phyloP scores from a whole-genome alignment of 2,329 filamentous ascomycete species.

The Cercospora zeina region DNA sequence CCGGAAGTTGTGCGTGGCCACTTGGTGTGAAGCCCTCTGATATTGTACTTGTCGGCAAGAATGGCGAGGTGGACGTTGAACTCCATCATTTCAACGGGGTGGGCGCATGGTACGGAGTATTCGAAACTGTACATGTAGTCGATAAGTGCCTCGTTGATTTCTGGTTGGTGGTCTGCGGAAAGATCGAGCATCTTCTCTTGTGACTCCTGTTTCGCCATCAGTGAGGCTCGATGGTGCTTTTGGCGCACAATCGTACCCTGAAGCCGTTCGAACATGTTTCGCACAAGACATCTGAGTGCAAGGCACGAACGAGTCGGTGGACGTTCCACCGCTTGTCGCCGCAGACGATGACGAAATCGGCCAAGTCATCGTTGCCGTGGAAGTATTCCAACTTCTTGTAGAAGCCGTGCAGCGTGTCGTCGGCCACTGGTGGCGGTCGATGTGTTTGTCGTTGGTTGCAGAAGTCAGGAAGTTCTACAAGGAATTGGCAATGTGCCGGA shows the following conservation, averaged over 20 bases:
- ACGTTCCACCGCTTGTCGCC: neutral
- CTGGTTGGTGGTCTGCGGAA: neutral
- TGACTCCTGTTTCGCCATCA: neutral
- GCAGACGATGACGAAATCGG: slow-evolving; percentile 3
- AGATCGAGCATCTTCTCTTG: neutral
- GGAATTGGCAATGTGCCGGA: neutral
- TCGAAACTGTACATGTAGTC: slow-evolving; percentile 7
- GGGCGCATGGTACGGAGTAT: neutral
- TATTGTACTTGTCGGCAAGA: slow-evolving; percentile 4
- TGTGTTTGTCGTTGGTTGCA: neutral
- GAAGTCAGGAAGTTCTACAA: neutral
- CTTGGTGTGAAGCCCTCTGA: neutral
- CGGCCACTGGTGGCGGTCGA: neutral
- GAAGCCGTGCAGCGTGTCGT: neutral
- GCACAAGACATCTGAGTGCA: slow-evolving; percentile 2
- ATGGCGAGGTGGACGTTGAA: neutral
- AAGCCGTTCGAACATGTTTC: neutral
- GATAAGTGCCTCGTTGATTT: neutral
- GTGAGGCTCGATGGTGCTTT: neutral
- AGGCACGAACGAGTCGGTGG: neutral
- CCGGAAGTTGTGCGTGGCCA: neutral
- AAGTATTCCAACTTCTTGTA: neutral
- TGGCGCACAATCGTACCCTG: neutral
- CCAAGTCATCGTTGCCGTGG: neutral
- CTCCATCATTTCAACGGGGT: neutral